Evolutionary conservation across 2,329 filamentous ascomycete species (phyloP), one percentile per base, ranked within the genome.

Genomic region (Pyricularia pennisetigena): DNA sequence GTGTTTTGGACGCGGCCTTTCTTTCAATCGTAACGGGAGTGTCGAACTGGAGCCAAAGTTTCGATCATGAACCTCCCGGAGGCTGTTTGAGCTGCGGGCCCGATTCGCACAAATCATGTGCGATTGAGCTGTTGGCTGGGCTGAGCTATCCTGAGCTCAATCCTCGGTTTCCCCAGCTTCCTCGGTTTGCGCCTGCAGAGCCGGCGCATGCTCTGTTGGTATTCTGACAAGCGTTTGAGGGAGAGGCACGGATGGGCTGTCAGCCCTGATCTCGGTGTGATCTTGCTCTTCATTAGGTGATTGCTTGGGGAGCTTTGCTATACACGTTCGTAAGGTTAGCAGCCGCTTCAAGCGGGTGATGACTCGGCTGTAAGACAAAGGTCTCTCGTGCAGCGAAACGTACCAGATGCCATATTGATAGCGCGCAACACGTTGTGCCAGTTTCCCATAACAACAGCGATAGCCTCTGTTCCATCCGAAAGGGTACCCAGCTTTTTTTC

Each of bases 381-480:
- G 24, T n/a, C 14, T 66, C 12, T 57, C n/a, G 54, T 54, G 7
- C 14, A 30, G 80, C 87, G n/a, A n/a, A n/a, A n/a, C n/a, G 75
- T 83, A 94, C 91, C 85, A 70, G 90, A 94, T 70, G 92, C 92
- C 90, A 95, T 94, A 75, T 90, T 90, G 74, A 96, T 94, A 61
- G 91, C 91, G 71, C 90, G 85, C 70, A 96, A 83, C 71, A 96
- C 92, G 73, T 92, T 94, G 77, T 94, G 90, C 92, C 92, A 96
- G 77, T 95, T 96, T 67, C 89, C 86, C 76, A 96, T 82, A 26
- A 96, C 92, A n/a, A 89, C 86, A 57, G 92, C 92, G 74, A 96
- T 92, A 70, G 90, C 91, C 85, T 95, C 91, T 32, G 92, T 95
- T 16, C 92, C 92, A 73, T 93, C 88, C 0, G 90, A 91, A 29